These are phyloP conservation scores for Silene latifolia DNA, from an alignment of 148 eudicot species.

Conservation along the genomic window DNA sequence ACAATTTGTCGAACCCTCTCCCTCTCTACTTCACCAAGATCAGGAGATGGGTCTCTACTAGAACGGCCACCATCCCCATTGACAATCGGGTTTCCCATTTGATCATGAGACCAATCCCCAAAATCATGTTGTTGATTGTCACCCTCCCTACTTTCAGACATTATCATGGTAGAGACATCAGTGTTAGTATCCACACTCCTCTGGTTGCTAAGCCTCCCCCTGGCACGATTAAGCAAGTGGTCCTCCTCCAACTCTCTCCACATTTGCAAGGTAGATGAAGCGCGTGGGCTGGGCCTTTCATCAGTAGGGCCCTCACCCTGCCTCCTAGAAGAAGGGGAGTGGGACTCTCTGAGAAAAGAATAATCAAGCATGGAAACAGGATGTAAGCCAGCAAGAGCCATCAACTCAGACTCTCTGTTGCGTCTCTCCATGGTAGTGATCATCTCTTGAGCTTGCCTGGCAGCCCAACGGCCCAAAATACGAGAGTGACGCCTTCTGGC, in stretches of 20 bases:
- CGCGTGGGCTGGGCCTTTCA: conserved; percentile 66
- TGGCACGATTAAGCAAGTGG: conserved; percentile 45
- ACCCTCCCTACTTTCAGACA: conserved; percentile 55
- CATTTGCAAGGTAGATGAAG: conserved; percentile 88
- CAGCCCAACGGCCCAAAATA: conserved; percentile 90
- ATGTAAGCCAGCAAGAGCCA: conserved; percentile 94
- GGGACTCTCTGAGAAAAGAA: conserved; percentile 82
- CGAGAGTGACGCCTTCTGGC: conserved; percentile 86
- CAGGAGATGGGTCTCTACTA: conserved; percentile 92
- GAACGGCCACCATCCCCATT: conserved; percentile 43
- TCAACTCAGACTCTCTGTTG: conserved; percentile 83
- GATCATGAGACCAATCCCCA: conserved; percentile 36
- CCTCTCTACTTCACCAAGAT: conserved; percentile 89
- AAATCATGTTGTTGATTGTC: conserved; percentile 67
- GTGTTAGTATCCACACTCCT: conserved; percentile 57
- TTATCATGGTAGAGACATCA: conserved; percentile 50
- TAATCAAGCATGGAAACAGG: conserved; percentile 97
- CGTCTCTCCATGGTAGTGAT: conserved; percentile 93
- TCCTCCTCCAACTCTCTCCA: conserved; percentile 98
- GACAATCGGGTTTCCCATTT: conserved; percentile 1
- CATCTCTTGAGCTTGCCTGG: conserved; percentile 94
- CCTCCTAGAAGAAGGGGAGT: conserved; percentile 69
- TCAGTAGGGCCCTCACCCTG: conserved; percentile 27
- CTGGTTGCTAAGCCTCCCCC: conserved; percentile 52
- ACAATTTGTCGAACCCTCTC: conserved; percentile 95